Base-by-base conservation (phyloP, 495 filamentous ascomycete genomes). In the Hypoxylon rickii region DNA sequence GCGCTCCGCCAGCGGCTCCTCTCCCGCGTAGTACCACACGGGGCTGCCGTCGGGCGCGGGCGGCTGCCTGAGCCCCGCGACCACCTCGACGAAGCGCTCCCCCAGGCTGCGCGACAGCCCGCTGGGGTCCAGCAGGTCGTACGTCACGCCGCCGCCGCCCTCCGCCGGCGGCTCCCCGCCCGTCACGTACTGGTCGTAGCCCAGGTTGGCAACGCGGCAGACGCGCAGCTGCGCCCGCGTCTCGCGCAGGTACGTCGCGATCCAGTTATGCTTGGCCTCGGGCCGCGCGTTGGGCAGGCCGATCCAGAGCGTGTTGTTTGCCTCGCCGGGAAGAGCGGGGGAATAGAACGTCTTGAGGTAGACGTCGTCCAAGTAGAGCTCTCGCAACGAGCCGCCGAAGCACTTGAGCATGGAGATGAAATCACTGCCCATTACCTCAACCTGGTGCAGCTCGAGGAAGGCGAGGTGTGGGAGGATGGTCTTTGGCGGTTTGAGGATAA, bases 61-160 rank as follows among this genome's bases (percentile, higher is more conserved):
- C 3, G 61, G 61, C 33, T 62, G 65, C 31, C 45, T 13, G 40
- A 53, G n/a, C 11, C 65, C 65, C 29, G 37, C 57, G 16, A 45
- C 54, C 0, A 68, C 62, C 19, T 68, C 65, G 32, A 63, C 61
- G 22, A 68, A 68, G 21, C 65, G 65, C 55, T 65, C 50, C 47
- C 49, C 45, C 0, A 68, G 11, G 26, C 11, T 47, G 7, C 65
- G 61, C 2, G 26, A 22, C 1, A 62, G 50, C 6, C 54, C 61
- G 48, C 57, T 48, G 1, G 65, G 65, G 34, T 67, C 65, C 4
- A 26, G 17, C 10, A 64, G 43, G 44, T 68, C 65, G 38, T 61
- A 65, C 10, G 33, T 38, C 1, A 44, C 37, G 3, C 8, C 8
- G 15, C 5, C 12, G 12, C 16, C 34, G 52, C 29, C 39, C 10